Conservation (phyloP, 2,329 filamentous ascomycete species). For the Septoria petroselini region DNA sequence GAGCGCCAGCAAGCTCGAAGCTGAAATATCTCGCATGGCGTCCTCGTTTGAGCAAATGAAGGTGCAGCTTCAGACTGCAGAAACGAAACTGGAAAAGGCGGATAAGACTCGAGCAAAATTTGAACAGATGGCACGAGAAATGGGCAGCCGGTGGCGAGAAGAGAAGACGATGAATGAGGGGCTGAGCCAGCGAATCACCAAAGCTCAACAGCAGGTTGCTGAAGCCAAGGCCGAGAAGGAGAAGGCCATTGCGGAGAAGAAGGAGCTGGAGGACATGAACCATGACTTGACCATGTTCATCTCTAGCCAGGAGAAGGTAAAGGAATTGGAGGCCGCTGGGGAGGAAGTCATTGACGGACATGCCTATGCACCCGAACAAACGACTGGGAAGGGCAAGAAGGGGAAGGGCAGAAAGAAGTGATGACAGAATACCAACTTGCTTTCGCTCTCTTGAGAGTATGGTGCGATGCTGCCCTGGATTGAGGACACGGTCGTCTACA, state of each 20-base stretch:
- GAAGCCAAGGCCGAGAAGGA: conserved; percentile 51
- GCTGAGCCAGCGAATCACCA: conserved; percentile 76
- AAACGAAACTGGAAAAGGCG: conserved; percentile 69
- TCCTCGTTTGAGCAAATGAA: conserved; percentile 50
- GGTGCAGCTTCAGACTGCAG: conserved; percentile 64
- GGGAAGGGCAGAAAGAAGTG: conserved; percentile 47
- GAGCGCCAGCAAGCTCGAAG: conserved; percentile 48
- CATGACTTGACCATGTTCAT: conserved; percentile 86
- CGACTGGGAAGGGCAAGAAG: conserved; percentile 44
- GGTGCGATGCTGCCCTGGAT: too few species aligned
- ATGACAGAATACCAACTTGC: too few species aligned
- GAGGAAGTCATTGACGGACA: conserved; percentile 68
- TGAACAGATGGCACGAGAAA: conserved; percentile 68
- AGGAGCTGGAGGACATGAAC: conserved; percentile 79
- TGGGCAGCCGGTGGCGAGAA: conserved; percentile 75
- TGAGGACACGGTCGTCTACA: too few species aligned
- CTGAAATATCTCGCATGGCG: conserved; percentile 54
- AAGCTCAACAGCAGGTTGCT: conserved; percentile 59
- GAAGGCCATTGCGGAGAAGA: conserved; percentile 53
- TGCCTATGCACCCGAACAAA: conserved; percentile 43
- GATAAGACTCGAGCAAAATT: conserved; percentile 67
- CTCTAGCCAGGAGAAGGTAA: conserved; percentile 75
- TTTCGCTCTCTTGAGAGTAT: too few species aligned
- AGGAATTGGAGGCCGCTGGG: conserved; percentile 56
- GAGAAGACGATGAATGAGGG: conserved; percentile 82